These are phyloP conservation scores for Irpex sp. DNA, from an alignment of 1,284 basidiomycete genomes.

Conservation along the genomic window DNA sequence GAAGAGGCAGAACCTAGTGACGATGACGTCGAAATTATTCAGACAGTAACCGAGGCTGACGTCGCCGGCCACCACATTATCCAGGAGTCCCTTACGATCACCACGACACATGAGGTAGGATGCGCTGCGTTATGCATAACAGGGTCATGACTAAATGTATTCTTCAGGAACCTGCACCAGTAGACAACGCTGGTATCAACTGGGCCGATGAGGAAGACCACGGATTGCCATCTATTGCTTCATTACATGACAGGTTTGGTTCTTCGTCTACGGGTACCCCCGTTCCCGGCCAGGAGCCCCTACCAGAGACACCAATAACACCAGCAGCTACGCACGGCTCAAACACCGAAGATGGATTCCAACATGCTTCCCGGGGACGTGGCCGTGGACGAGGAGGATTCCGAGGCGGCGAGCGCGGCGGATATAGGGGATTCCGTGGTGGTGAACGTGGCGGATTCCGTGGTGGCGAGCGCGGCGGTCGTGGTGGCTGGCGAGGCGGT, in stretches of 20 bases:
- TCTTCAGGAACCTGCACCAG: constrained; percentile 33
- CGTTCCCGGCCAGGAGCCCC: constrained; percentile 23
- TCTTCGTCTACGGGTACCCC: constrained; percentile 43
- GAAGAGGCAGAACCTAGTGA: constrained; percentile 21
- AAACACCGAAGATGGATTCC: constrained; percentile 57
- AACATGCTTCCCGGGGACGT: constrained; percentile 38
- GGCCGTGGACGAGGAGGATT: constrained; percentile 20
- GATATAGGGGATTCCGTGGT: constrained; percentile 28
- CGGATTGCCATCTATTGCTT: constrained; percentile 36
- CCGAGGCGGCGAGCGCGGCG: constrained; percentile 25
- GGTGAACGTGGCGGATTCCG: constrained; percentile 26
- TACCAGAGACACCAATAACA: constrained; percentile 14
- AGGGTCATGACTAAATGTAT: constrained; percentile 2
- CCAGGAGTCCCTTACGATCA: constrained; percentile 23
- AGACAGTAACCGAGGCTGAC: constrained; percentile 20
- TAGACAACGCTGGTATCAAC: constrained; percentile 35
- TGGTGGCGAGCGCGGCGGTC: constrained; percentile 18
- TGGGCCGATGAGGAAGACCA: constrained; percentile 48
- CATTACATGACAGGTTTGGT: constrained; percentile 39
- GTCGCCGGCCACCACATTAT: constrained; percentile 24
- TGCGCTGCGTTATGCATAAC: not conserved
- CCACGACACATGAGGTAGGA: constrained; percentile 24
- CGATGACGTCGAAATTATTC: constrained; percentile 24
- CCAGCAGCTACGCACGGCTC: constrained; percentile 14
- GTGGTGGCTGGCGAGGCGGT: constrained; percentile 24